Conservation (phyloP, 2,329 filamentous ascomycete genomes). For the Cadophora luteo-olivacea region DNA sequence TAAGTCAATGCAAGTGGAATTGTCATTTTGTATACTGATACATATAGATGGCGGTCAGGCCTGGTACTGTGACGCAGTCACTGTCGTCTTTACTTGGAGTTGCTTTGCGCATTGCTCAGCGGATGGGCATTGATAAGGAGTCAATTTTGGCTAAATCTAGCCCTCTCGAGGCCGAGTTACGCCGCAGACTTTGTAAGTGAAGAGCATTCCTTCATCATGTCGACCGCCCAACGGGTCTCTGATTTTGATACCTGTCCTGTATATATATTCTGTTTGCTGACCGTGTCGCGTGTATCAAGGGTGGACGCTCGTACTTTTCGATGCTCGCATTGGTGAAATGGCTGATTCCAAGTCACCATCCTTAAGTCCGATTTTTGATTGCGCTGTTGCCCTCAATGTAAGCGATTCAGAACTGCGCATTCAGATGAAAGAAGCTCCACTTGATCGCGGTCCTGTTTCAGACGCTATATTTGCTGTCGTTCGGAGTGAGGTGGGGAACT, state of each 20-base stretch:
- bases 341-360: constrained; percentile 53
- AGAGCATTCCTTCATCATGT: no score
- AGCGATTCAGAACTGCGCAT: constrained; percentile 66
- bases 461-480: constrained; percentile 67
- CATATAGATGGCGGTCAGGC: constrained; percentile 38
- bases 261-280: neutral
- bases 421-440: constrained; percentile 61
- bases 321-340: constrained; percentile 72
- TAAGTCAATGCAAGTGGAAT: constrained; percentile 43
- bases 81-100: constrained; percentile 68
- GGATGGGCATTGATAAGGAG: constrained; percentile 73
- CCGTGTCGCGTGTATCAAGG: neutral
- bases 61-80: constrained; percentile 61
- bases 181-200: constrained; percentile 66
- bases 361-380: constrained; percentile 56
- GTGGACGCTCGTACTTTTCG: constrained; percentile 75
- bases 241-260: neutral
- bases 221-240: no score
- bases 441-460: constrained; percentile 57
- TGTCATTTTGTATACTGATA: constrained; percentile 22
- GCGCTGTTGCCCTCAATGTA: constrained; percentile 64
- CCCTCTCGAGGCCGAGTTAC: constrained; percentile 71
- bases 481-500: constrained; percentile 61
- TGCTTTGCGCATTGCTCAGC: constrained; percentile 70
- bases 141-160: constrained; percentile 51